These are phyloP conservation scores for Paramecium caudatum DNA, from an alignment of 73 alveolate species.

Conservation along the genomic window DNA sequence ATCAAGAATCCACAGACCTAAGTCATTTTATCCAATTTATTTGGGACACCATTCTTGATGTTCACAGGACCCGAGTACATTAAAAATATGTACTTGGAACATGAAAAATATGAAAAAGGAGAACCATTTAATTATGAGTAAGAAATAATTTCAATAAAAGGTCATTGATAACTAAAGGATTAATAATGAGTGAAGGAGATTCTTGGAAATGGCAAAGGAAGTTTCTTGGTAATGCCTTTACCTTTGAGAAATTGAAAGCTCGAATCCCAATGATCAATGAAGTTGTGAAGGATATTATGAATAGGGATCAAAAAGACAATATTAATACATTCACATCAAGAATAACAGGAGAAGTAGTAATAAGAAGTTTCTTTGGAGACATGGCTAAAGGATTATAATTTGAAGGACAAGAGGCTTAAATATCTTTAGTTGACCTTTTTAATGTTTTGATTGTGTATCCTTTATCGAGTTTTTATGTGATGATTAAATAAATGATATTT, in stretches of 20 bases:
- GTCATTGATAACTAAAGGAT: conserved; percentile 17
- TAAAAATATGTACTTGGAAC: neutral
- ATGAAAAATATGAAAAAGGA: conserved; percentile 18
- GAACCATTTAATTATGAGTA: neutral
- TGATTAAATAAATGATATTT: conserved; percentile 7
- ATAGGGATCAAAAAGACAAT: neutral
- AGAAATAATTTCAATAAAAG: neutral
- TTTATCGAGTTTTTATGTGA: neutral
- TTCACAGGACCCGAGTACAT: neutral
- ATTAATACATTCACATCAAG: neutral
- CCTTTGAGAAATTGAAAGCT: conserved; percentile 58
- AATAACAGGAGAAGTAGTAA: conserved; percentile 73
- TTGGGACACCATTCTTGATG: neutral
- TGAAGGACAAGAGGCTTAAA: conserved; percentile 46
- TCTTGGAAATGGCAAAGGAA: conserved; percentile 69
- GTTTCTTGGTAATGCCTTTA: conserved; percentile 37
- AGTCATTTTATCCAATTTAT: neutral
- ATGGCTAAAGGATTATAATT: neutral
- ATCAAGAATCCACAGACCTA: conserved; percentile 7
- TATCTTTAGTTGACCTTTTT: neutral
- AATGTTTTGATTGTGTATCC: neutral
- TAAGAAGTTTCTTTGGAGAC: conserved; percentile 72
- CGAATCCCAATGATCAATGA: conserved; percentile 61
- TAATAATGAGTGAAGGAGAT: conserved; percentile 63
- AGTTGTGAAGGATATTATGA: neutral